A percentile compares a stretch with the other conserved stretches of the same genome.
Evolutionary conservation across 352 stramenopile genomes (phyloP).

Genomic region (Phytophthora ohioensis): DNA sequence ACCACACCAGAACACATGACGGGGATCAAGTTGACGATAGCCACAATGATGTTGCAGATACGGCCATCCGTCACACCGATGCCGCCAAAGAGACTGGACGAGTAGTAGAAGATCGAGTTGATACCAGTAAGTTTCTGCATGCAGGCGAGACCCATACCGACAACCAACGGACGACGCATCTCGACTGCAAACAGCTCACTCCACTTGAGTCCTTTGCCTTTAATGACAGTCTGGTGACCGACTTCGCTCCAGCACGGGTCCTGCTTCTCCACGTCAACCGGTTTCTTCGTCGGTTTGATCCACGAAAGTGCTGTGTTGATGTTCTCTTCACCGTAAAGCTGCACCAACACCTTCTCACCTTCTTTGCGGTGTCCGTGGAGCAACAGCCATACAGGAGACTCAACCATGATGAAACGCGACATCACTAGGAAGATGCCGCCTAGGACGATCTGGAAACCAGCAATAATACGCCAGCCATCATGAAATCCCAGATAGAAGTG

Average conservation of each 20-base stretch:
- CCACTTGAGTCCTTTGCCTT: constrained; percentile 23
- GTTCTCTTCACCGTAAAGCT: constrained; percentile 48
- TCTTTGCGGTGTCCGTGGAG: constrained; percentile 40
- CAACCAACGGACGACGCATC: constrained; percentile 39
- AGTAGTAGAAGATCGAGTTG: constrained; percentile 64
- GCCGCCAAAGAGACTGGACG: constrained; percentile 48
- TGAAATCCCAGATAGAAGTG: constrained; percentile 57
- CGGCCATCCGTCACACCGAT: constrained; percentile 41
- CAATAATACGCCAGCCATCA: constrained; percentile 58
- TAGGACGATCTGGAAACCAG: constrained; percentile 62
- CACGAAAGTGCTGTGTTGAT: constrained; percentile 37
- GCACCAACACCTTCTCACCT: constrained; percentile 35
- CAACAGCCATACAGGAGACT: constrained; percentile 56
- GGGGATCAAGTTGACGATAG: constrained; percentile 47
- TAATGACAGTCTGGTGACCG: constrained; percentile 25
- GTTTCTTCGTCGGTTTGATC: constrained; percentile 33
- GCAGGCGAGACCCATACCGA: constrained; percentile 39
- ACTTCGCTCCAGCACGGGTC: constrained; percentile 35
- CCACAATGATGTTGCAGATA: constrained; percentile 48
- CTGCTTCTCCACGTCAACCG: constrained; percentile 25
- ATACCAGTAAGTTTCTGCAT: constrained; percentile 61
- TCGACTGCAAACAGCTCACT: constrained; percentile 30
- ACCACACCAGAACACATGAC: constrained; percentile 36
- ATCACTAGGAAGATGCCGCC: constrained; percentile 46
- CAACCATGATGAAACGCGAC: constrained; percentile 51